Conservation (phyloP, 768 basidiomycete genomes). For the Lentinula lateritia region DNA sequence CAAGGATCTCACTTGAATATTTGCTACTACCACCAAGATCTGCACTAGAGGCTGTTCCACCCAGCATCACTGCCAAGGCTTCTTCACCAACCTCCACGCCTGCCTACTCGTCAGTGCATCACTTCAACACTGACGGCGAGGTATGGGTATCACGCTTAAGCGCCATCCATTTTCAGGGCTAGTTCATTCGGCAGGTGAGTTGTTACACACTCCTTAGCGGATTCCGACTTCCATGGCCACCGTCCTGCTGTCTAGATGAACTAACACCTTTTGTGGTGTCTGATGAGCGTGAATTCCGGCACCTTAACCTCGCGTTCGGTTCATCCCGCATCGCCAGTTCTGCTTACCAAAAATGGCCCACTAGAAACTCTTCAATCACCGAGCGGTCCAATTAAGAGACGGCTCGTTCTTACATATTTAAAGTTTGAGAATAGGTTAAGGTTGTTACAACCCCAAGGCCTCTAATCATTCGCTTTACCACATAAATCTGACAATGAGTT, state of each 20-base stretch:
- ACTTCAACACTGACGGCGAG: slow-evolving; percentile 70
- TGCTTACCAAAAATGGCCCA: slow-evolving; percentile 79
- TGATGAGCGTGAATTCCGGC: slow-evolving; percentile 80
- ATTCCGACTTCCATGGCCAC: slow-evolving; percentile 84
- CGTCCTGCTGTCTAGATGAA: slow-evolving; percentile 86
- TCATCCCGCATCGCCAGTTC: slow-evolving; percentile 66
- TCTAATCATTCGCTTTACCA: slow-evolving; percentile 88
- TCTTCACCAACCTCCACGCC: slow-evolving; percentile 76
- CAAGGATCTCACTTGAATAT: slow-evolving; percentile 84
- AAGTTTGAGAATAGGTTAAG: slow-evolving; percentile 81
- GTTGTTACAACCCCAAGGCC: slow-evolving; percentile 85
- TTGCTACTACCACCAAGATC: slow-evolving; percentile 89
- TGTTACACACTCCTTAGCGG: slow-evolving; percentile 86
- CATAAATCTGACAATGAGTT: slow-evolving; percentile 54
- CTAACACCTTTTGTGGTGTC: slow-evolving; percentile 83
- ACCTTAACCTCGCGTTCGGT: slow-evolving; percentile 70
- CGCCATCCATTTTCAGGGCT: slow-evolving; percentile 90
- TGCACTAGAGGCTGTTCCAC: slow-evolving; percentile 78
- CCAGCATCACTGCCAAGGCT: slow-evolving; percentile 72
- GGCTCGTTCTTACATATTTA: slow-evolving; percentile 83
- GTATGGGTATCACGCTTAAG: slow-evolving; percentile 84
- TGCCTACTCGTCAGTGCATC: slow-evolving; percentile 72
- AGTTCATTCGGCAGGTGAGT: slow-evolving; percentile 89
- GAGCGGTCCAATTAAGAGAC: slow-evolving; percentile 79
- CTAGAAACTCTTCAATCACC: slow-evolving; percentile 78